phyloP scores from a whole-genome alignment of 805 yeast species.

The Candida nitratophila region DNA sequence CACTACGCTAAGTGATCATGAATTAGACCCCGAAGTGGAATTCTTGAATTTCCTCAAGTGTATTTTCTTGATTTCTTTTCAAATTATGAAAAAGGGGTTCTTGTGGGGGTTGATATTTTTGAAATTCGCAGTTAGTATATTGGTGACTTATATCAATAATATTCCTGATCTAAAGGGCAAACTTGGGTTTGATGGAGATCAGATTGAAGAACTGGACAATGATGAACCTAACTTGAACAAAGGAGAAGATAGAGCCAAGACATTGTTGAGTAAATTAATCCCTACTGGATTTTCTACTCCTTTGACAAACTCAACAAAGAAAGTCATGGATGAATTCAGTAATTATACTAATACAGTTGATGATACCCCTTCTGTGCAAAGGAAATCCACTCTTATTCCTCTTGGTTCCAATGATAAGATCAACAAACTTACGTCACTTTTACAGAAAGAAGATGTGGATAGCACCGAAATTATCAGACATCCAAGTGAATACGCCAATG shows the following conservation, averaged over 20 bases:
- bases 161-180: constrained; percentile 19
- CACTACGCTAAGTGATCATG: background rate
- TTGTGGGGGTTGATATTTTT: constrained; percentile 19
- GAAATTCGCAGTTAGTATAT: constrained; percentile 7
- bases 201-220: background rate
- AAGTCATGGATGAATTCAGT: background rate
- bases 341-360: constrained; percentile 2
- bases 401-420: background rate
- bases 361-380: constrained; percentile 9
- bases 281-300: constrained; percentile 18
- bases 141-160: constrained; percentile 10
- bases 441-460: background rate
- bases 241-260: constrained; percentile 6
- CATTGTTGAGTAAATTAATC: constrained; percentile 11
- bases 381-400: background rate
- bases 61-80: constrained; percentile 10
- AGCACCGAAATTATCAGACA: background rate
- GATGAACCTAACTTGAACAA: background rate
- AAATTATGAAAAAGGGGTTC: constrained; percentile 15
- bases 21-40: constrained; percentile 1
- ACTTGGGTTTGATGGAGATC: background rate
- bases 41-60: constrained; percentile 14
- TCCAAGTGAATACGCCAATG: constrained; percentile 1
- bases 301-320: background rate
- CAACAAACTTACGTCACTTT: background rate